Conservation (phyloP, 192 early-diverging fungal species). For the Coemansia umbellata region DNA sequence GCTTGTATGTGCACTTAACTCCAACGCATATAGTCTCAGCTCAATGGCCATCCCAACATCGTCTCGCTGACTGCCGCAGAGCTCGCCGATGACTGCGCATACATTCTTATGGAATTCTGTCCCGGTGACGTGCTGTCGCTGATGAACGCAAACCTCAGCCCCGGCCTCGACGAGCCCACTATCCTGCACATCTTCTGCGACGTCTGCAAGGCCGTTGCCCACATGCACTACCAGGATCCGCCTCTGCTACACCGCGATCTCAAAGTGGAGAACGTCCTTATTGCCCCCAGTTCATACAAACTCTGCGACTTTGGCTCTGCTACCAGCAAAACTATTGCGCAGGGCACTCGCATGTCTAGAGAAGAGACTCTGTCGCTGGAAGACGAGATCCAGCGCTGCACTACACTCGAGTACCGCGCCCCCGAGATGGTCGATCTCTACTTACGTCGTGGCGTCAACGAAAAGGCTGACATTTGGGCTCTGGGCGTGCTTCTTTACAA, state of each 20-base stretch:
- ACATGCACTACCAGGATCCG: constrained; percentile 80
- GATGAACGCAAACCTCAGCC: constrained; percentile 76
- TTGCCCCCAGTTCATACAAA: constrained; percentile 64
- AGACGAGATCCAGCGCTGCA: constrained; percentile 85
- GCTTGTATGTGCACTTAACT: no score
- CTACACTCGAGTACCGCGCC: constrained; percentile 92
- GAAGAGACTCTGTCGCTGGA: constrained; percentile 73
- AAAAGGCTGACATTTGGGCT: constrained; percentile 82
- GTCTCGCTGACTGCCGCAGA: constrained; percentile 74
- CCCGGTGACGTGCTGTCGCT: constrained; percentile 66
- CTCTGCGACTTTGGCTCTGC: constrained; percentile 97
- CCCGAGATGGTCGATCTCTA: constrained; percentile 96
- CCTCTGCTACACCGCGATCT: constrained; percentile 85
- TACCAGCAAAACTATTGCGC: constrained; percentile 38
- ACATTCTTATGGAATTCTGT: constrained; percentile 94
- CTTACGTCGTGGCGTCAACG: constrained; percentile 72
- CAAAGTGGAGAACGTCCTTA: constrained; percentile 81
- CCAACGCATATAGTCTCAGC: constrained; percentile 51
- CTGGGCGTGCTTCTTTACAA: constrained; percentile 94
- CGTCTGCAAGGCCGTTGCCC: constrained; percentile 81
- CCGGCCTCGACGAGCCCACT: constrained; percentile 74
- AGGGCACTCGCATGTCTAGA: constrained; percentile 44
- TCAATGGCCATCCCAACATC: constrained; percentile 76
- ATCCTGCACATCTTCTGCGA: constrained; percentile 87
- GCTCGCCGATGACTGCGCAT: constrained; percentile 59